Evolutionary conservation across 108 stramenopile genomes (phyloP).

Genomic region (Epipyxis sp.): DNA sequence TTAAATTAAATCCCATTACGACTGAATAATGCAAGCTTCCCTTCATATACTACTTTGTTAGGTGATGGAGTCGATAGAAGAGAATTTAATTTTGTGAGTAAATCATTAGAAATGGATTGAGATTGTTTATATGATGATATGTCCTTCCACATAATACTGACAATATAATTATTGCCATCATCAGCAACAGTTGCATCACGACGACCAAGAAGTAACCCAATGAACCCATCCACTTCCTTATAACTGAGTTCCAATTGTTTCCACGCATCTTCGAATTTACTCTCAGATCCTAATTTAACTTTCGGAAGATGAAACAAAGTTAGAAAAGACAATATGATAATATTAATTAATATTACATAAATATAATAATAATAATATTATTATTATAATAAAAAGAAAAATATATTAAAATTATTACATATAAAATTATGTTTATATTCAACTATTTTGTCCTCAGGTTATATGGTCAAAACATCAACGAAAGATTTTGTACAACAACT

Average conservation of each 20-base stretch:
- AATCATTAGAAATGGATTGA: background rate
- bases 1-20: conserved; percentile 5
- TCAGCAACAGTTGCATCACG: conserved; percentile 57
- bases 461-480: no score
- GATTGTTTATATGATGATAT: background rate
- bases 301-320: no score
- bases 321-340: no score
- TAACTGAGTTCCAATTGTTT: conserved; percentile 60
- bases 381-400: no score
- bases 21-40: conserved; percentile 7
- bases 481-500: no score
- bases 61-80: background rate
- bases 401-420: no score
- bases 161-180: conserved; percentile 64
- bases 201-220: conserved; percentile 66
- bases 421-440: no score
- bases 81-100: background rate
- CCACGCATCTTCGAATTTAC: conserved; percentile 72
- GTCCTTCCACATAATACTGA: conserved; percentile 53
- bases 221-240: conserved; percentile 72
- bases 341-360: no score
- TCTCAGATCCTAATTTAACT: conserved; percentile 59
- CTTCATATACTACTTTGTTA: conserved; percentile 21
- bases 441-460: no score
- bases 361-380: no score